Base-by-base conservation (phyloP, 2,329 filamentous ascomycete species). In the Fusarium decemcellulare region DNA sequence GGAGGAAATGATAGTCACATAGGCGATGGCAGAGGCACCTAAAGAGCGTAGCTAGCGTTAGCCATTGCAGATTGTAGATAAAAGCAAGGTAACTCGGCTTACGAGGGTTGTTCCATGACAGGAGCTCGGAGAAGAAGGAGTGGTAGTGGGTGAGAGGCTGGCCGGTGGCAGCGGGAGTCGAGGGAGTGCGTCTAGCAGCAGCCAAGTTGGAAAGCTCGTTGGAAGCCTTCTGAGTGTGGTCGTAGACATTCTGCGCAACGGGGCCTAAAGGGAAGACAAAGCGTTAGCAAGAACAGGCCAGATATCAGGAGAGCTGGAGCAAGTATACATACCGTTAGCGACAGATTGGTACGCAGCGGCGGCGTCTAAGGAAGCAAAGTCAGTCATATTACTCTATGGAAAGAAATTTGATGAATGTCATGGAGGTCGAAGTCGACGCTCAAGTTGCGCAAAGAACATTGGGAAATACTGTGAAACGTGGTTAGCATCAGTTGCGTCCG, bases 31-130 rank as follows among this genome's bases (percentile, higher is more conserved):
- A 30, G 90, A 91, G 64, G 89, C 89, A 73, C 87, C 89, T 91
- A 71, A 56, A 27, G 11, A 23, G 23, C 10, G 27, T 34, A 51
- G 40, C 47, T 34, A 43, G 51, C 47, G 30, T 65, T 55, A 74
- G 73, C 70, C 37, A 67, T 61, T 58, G 61, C 32, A 29, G 36
- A 23, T 36, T 39, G 34, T 7, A 14, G 34, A 43, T 48, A 55
- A 23, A 52, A 47, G 23, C 5, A 23, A 29, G 43, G 23, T 48
- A 36, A 58, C 39, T 65, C 32, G 29, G 84, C 87, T 76, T 84
- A 90, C 89, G 87, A 76, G 89, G 89, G 78, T 91, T 90, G 76
- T 90, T 85, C 89, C 90, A 92, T 71, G 90, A 91, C 66, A 92
- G 83, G 61, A 92, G 84, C 78, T 91, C 88, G 53, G 86, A 87